A percentile compares a stretch with the other conserved stretches of the same genome.
phyloP scores from a whole-genome alignment of 139 green algal genomes.

The Pseudopediastrum boryanum region DNA sequence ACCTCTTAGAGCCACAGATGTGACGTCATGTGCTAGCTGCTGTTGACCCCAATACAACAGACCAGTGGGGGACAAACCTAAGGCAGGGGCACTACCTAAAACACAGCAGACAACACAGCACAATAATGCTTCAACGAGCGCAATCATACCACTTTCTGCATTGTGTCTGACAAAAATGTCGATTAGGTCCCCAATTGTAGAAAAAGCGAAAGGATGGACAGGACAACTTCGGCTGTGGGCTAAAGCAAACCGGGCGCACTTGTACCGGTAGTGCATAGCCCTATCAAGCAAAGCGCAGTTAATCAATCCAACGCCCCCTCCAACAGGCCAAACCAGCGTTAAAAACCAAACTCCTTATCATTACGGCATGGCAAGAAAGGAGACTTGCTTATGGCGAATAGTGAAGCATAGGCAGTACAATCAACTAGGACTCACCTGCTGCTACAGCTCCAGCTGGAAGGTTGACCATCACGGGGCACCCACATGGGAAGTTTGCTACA shows the following conservation, averaged over 20 bases:
- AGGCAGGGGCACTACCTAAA: slow-evolving; percentile 40
- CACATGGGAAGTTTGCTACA: slow-evolving; percentile 17
- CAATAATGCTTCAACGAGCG: slow-evolving; percentile 9
- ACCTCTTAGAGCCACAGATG: slow-evolving; percentile 60
- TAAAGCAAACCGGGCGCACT: no score
- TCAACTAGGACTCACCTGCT: no score
- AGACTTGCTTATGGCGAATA: no score
- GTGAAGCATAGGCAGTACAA: no score
- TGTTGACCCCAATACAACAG: slow-evolving; percentile 63
- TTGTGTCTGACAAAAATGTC: neutral
- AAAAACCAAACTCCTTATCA: no score
- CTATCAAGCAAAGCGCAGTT: no score
- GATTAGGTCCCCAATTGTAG: neutral
- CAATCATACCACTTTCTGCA: neutral
- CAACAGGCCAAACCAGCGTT: no score
- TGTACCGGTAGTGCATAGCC: no score
- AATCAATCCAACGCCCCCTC: no score
- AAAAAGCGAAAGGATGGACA: neutral
- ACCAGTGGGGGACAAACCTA: slow-evolving; percentile 66
- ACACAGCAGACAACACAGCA: no score
- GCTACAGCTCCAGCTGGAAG: slow-evolving; percentile 11
- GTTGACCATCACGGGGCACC: slow-evolving; percentile 4
- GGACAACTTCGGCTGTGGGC: no score
- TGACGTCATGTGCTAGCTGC: slow-evolving; percentile 60
- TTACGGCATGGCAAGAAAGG: no score